These are phyloP conservation scores for Cytospora mali DNA, from an alignment of 2,329 filamentous ascomycete genomes.

Conservation along the genomic window DNA sequence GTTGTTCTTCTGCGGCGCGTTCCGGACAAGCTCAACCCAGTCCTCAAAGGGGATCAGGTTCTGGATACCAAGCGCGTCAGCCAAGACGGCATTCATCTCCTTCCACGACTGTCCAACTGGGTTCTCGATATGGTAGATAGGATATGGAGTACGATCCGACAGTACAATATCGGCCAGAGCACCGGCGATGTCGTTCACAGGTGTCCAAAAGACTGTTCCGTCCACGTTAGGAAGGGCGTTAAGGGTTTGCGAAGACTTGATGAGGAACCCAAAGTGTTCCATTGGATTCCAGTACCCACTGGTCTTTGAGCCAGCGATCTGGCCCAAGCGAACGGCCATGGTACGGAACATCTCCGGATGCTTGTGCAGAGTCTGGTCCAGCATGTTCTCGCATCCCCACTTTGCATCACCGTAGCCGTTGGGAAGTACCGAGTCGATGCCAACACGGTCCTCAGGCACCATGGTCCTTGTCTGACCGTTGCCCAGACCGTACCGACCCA, in stretches of 20 bases:
- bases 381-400: conserved; percentile 51
- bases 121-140: conserved; percentile 19
- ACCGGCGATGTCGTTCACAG: conserved; percentile 43
- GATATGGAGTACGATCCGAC: conserved; percentile 14
- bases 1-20: conserved; percentile 31
- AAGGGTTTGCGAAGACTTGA: conserved; percentile 53
- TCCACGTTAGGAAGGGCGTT: conserved; percentile 43
- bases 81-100: not conserved
- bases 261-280: conserved; percentile 53
- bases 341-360: conserved; percentile 45
- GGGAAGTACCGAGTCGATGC: conserved; percentile 44
- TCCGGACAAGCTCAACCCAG: conserved; percentile 35
- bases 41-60: conserved; percentile 34
- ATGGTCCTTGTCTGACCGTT: conserved; percentile 4
- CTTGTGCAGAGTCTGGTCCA: conserved; percentile 49
- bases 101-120: not conserved
- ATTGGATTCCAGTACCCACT: conserved; percentile 58
- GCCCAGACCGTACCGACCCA: conserved; percentile 38
- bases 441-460: conserved; percentile 47
- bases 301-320: conserved; percentile 53
- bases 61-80: conserved; percentile 32
- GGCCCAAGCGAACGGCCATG: conserved; percentile 50
- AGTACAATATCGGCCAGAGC: conserved; percentile 34
- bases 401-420: conserved; percentile 57
- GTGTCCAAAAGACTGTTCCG: conserved; percentile 47